These are phyloP conservation scores for Phytopythium aichiense DNA, from an alignment of 352 stramenopile genomes.

Conservation along the genomic window DNA sequence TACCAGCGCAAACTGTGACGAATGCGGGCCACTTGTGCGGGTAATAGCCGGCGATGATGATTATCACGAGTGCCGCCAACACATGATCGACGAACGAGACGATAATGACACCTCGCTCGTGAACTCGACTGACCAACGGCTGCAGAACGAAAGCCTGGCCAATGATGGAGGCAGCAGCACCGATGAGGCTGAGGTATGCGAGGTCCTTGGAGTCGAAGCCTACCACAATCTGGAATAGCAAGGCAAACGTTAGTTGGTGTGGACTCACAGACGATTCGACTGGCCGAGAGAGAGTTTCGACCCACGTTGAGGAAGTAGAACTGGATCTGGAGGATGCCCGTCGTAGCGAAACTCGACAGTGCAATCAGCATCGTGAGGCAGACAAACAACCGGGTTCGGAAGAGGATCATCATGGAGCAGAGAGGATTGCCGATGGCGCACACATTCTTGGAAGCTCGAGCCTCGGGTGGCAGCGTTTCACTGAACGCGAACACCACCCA, in stretches of 20 bases:
- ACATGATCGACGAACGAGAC: conserved; percentile 39
- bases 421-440: conserved; percentile 51
- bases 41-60: conserved; percentile 39
- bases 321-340: conserved; percentile 55
- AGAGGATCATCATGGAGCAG: conserved; percentile 55
- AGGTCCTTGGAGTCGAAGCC: conserved; percentile 65
- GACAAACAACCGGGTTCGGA: conserved; percentile 53
- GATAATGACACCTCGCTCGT: conserved; percentile 65
- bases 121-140: conserved; percentile 45
- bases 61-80: conserved; percentile 23
- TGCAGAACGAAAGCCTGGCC: conserved; percentile 57
- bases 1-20: conserved; percentile 24
- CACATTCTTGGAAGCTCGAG: conserved; percentile 2
- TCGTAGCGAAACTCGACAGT: conserved; percentile 55
- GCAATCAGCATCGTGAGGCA: conserved; percentile 58
- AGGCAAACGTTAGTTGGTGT: not conserved
- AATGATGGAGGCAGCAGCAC: conserved; percentile 46
- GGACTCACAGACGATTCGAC: not conserved
- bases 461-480: conserved; percentile 45
- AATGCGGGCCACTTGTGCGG: conserved; percentile 60
- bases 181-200: conserved; percentile 48
- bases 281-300: not conserved
- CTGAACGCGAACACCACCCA: conserved; percentile 50
- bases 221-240: conserved; percentile 12
- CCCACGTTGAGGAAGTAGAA: conserved; percentile 71